Conservation (phyloP, 1,139 yeast species). For the Suhomyces bribrorum region DNA sequence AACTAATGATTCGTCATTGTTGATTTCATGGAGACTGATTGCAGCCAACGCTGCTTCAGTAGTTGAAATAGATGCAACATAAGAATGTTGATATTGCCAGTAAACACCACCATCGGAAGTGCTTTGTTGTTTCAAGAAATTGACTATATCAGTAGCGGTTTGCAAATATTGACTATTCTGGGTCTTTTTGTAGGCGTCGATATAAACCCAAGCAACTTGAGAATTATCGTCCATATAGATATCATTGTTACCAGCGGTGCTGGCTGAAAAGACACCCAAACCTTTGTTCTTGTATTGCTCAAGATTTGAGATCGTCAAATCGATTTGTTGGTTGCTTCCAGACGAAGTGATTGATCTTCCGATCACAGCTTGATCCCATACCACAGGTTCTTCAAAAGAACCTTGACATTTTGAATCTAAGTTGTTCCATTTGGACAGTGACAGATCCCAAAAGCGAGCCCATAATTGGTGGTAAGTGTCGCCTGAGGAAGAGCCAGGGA, state of each 20-base stretch:
- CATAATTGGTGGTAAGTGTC: slow-evolving; percentile 20
- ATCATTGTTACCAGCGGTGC: slow-evolving; percentile 29
- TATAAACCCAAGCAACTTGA: slow-evolving; percentile 36
- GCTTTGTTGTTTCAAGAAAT: slow-evolving; percentile 20
- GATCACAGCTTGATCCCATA: slow-evolving; percentile 18
- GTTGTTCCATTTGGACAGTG: slow-evolving; percentile 23
- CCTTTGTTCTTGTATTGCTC: slow-evolving; percentile 14
- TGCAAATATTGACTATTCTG: slow-evolving; percentile 20
- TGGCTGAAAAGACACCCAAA: slow-evolving; percentile 32
- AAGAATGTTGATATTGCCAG: slow-evolving; percentile 30
- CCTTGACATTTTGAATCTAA: slow-evolving; percentile 19
- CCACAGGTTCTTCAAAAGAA: slow-evolving; percentile 13
- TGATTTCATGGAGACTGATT: slow-evolving; percentile 24
- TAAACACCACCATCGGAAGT: slow-evolving; percentile 34
- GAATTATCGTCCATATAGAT: slow-evolving; percentile 40
- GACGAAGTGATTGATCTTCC: slow-evolving; percentile 12
- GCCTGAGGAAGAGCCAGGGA: slow-evolving; percentile 14
- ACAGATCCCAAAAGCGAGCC: slow-evolving; percentile 24
- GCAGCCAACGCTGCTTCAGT: slow-evolving; percentile 40
- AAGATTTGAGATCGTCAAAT: slow-evolving; percentile 10
- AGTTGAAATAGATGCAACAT: slow-evolving; percentile 39
- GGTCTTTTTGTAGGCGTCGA: slow-evolving; percentile 25
- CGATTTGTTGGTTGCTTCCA: slow-evolving; percentile 9
- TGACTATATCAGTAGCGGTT: slow-evolving; percentile 17
- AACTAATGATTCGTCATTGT: slow-evolving; percentile 18